Percentiles rank a stretch among this genome's conserved stretches.
Evolutionary conservation across 108 stramenopile species (phyloP).

Genomic region (Mayamaea pseudoterrestris): DNA sequence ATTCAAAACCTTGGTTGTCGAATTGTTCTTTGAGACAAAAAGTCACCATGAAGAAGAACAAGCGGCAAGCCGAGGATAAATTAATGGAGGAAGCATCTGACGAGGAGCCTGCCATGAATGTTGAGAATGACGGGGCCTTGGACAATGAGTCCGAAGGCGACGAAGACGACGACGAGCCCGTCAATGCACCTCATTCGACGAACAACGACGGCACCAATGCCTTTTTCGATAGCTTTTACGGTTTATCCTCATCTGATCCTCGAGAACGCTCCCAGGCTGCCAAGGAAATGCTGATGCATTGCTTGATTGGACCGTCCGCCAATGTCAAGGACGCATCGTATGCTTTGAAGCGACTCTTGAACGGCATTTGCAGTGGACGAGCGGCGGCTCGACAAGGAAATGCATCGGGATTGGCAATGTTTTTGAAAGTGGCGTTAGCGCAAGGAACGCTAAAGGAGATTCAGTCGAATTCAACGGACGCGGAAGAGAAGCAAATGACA

Average conservation of each 20-base stretch:
- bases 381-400: constrained; percentile 78
- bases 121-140: constrained; percentile 11
- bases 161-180: constrained; percentile 6
- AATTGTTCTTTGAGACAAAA: no score
- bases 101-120: constrained; percentile 11
- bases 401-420: constrained; percentile 64
- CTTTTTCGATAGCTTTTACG: constrained; percentile 74
- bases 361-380: constrained; percentile 71
- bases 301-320: constrained; percentile 32
- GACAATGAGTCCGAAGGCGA: constrained; percentile 6
- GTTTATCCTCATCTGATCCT: constrained; percentile 39
- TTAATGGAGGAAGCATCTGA: constrained; percentile 22
- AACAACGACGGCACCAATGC: constrained; percentile 19
- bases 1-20: no score
- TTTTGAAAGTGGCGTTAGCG: constrained; percentile 44
- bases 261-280: constrained; percentile 56
- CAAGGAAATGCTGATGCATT: constrained; percentile 55
- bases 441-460: constrained; percentile 21
- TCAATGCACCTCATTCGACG: constrained; percentile 1
- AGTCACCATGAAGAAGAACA: not conserved
- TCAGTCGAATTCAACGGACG: constrained; percentile 15
- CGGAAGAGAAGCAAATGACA: constrained; percentile 13
- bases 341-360: constrained; percentile 63
- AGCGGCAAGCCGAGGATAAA: constrained; percentile 3
- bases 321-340: constrained; percentile 70